Percentiles rank a stretch among this genome's conserved stretches.
phyloP scores from a whole-genome alignment of 371 early-diverging fungal species.

The Rhizopus stolonifer region DNA sequence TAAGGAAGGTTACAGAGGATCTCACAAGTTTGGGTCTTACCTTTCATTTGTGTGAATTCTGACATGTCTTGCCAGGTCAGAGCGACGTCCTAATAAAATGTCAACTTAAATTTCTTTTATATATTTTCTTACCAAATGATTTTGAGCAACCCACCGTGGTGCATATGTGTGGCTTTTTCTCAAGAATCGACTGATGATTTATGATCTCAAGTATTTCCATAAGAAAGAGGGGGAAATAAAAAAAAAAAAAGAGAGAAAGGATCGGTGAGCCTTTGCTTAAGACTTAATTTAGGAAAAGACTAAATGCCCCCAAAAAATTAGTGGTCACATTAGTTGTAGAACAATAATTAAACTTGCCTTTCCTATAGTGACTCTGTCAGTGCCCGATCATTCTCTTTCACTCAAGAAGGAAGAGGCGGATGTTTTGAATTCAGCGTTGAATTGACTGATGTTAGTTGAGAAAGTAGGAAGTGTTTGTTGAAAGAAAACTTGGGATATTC shows the following conservation, averaged over 20 bases:
- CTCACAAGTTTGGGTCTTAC: constrained; percentile 4
- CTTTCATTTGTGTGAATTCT: constrained; percentile 72
- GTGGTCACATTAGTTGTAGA: no score
- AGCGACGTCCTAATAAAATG: constrained; percentile 32
- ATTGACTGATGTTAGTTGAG: no score
- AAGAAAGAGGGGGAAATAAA: background rate
- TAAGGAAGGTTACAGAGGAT: background rate
- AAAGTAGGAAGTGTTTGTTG: no score
- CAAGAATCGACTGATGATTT: constrained; percentile 40
- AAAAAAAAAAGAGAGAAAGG: background rate
- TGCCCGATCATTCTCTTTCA: no score
- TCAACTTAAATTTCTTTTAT: background rate
- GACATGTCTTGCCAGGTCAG: constrained; percentile 67
- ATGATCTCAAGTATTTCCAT: constrained; percentile 62
- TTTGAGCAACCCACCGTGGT: constrained; percentile 55
- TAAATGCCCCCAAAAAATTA: no score
- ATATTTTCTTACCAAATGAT: constrained; percentile 51
- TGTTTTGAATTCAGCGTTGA: no score
- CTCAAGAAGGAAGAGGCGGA: no score
- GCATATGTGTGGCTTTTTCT: constrained; percentile 52
- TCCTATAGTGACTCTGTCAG: no score
- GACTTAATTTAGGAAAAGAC: background rate
- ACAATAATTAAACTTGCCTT: no score
- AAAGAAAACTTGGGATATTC: no score
- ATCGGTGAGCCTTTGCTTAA: no score